A percentile compares a stretch with the other conserved stretches of the same genome.
Evolutionary conservation across 192 early-diverging fungal species (phyloP).

Genomic region (Linnemannia zychae): DNA sequence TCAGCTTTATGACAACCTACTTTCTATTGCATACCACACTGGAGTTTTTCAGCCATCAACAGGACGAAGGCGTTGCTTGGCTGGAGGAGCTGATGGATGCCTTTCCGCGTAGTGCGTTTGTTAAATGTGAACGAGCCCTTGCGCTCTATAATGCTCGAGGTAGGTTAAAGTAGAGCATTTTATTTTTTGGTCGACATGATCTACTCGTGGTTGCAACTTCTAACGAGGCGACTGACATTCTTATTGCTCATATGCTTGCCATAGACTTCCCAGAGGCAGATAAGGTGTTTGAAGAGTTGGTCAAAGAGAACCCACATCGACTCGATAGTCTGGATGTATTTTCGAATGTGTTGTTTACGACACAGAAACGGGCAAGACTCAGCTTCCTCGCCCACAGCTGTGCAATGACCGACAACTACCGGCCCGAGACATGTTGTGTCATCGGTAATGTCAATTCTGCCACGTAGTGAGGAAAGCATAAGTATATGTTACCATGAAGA

Average conservation of each 20-base stretch:
- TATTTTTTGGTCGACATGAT: not conserved
- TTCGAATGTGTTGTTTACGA: constrained; percentile 90
- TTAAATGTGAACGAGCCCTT: constrained; percentile 73
- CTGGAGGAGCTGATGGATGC: constrained; percentile 60
- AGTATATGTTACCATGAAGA: not conserved
- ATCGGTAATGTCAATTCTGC: constrained; percentile 59
- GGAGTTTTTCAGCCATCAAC: constrained; percentile 61
- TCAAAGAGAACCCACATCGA: constrained; percentile 78
- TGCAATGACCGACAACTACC: constrained; percentile 78
- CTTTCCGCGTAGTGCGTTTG: constrained; percentile 75
- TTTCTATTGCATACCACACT: constrained; percentile 69
- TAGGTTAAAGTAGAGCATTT: not conserved
- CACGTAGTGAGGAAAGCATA: not conserved
- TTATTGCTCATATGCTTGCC: not conserved
- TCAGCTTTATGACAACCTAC: constrained; percentile 56
- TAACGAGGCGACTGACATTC: not conserved
- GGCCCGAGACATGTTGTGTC: constrained; percentile 90
- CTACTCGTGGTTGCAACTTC: too few relatives aligned
- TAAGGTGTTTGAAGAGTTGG: constrained; percentile 77
- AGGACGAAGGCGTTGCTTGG: constrained; percentile 34
- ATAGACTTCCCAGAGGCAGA: constrained; percentile 82
- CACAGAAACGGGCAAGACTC: constrained; percentile 78
- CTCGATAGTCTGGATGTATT: constrained; percentile 88
- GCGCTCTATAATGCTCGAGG: constrained; percentile 69
- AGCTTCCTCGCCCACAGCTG: constrained; percentile 83